phyloP scores from a whole-genome alignment of 2,329 filamentous ascomycete species.

The Xylariaceae sp. region DNA sequence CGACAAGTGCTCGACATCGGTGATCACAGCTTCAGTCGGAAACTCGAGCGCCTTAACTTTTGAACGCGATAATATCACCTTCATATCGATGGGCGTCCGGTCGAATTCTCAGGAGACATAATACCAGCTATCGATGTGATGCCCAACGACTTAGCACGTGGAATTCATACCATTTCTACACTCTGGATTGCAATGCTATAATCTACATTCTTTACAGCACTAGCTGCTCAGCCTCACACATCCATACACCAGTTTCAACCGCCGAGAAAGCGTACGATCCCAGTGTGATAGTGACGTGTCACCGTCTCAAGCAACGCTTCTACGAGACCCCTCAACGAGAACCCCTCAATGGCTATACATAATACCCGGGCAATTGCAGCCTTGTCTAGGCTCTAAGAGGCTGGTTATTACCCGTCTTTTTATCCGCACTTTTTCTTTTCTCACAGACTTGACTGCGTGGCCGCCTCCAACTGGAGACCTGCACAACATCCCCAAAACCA shows the following conservation, averaged over 20 bases:
- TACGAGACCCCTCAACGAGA: neutral
- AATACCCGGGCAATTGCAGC: neutral
- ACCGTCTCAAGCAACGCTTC: neutral
- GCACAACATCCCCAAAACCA: neutral
- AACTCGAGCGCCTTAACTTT: neutral
- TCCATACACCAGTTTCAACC: neutral
- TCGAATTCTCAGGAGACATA: neutral
- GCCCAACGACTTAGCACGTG: neutral
- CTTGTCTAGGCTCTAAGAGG: neutral
- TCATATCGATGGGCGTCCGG: neutral
- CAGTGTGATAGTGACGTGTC: neutral
- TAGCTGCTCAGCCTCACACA: neutral
- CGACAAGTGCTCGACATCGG: conserved; percentile 36
- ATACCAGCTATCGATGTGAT: neutral
- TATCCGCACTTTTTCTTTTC: neutral
- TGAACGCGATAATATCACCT: neutral
- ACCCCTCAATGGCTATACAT: neutral
- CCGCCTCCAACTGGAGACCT: neutral
- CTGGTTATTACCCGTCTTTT: neutral
- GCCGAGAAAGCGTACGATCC: neutral
- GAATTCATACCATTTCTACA: neutral
- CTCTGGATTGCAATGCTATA: neutral
- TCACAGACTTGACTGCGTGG: neutral
- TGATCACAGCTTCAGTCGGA: conserved; percentile 27
- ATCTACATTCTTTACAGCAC: neutral